phyloP scores from a whole-genome alignment of 345 rosid genomes.

The Reutealis trisperma region DNA sequence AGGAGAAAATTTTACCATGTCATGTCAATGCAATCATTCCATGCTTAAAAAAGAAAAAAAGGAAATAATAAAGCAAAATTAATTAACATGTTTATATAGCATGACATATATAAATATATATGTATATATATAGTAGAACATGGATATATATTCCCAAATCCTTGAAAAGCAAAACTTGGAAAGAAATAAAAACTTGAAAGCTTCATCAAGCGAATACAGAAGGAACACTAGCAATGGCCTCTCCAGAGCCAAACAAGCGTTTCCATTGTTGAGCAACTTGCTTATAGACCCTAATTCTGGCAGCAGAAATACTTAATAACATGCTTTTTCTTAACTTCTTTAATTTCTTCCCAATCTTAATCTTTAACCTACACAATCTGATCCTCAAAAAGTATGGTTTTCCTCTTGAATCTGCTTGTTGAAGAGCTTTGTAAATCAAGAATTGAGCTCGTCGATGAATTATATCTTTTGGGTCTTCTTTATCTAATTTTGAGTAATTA shows the following conservation, averaged over 20 bases:
- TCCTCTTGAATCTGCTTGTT: conserved; percentile 51
- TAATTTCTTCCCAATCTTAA: conserved; percentile 64
- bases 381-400: conserved; percentile 46
- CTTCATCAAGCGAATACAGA: conserved; percentile 16
- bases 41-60: too few relatives aligned
- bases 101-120: background rate
- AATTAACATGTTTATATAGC: too few relatives aligned
- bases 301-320: conserved; percentile 28
- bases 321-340: conserved; percentile 57
- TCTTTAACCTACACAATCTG: conserved; percentile 51
- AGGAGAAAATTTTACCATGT: too few relatives aligned
- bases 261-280: conserved; percentile 39
- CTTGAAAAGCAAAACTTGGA: background rate
- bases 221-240: conserved; percentile 38
- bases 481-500: conserved; percentile 59
- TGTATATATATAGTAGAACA: too few relatives aligned
- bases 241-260: conserved; percentile 37
- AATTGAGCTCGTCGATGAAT: conserved; percentile 68
- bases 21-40: too few relatives aligned
- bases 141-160: conserved; percentile 1
- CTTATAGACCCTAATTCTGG: conserved; percentile 29
- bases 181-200: background rate
- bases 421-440: conserved; percentile 72
- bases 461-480: conserved; percentile 71
- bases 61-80: too few relatives aligned